Base-by-base conservation (phyloP, 2,329 filamentous ascomycete species). In the Peltaster fructicola region DNA sequence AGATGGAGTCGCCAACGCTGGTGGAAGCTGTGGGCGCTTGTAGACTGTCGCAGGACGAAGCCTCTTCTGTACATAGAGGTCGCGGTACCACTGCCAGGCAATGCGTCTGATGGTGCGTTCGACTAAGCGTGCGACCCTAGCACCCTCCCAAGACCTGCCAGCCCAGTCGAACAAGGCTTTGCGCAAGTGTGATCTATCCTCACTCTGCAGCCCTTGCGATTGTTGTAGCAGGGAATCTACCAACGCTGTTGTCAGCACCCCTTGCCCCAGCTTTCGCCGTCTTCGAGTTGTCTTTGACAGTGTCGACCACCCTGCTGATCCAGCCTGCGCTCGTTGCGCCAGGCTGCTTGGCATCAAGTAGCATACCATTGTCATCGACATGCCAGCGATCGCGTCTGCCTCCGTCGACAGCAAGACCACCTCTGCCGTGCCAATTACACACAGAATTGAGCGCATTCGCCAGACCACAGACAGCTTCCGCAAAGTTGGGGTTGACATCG, bases 401-500 rank as follows among this genome's bases (percentile, higher is more conserved):
- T 25, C 59, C 61, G 26, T 73, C 64, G n/a, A 79, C 64, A 14
- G 79, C 61, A 22, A 91, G 74, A 1, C 88, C 88, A 32, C 88
- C 88, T 34, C 88, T 71, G 15, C 81, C 81, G 41, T 68, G 67
- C 88, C 88, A 98, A 43, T 85, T 78, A 47, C 88, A 98, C 5
- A 98, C 84, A 5, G 88, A 95, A 46, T 93, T 95, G 25, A 98
- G 59, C 2, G 88, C 85, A 30, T 91, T 95, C 2, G 82, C 84
- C 25, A 98, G 63, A 6, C 88, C 88, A 49, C 88, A 98, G 1
- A 98, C 85, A 5, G 88, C 88, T 53, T 98, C 88, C 1, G 88
- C 81, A 53, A 98, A 98, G 16, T 91, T 77, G 0, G 88, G 85
- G 39, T 88, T 98, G n/a, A 84, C 72, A 16, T 66, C 64, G 7